Percentiles rank a stretch among this genome's conserved stretches.
Evolutionary conservation across 768 basidiomycete species (phyloP).

Genomic region (Lentinus brumalis): DNA sequence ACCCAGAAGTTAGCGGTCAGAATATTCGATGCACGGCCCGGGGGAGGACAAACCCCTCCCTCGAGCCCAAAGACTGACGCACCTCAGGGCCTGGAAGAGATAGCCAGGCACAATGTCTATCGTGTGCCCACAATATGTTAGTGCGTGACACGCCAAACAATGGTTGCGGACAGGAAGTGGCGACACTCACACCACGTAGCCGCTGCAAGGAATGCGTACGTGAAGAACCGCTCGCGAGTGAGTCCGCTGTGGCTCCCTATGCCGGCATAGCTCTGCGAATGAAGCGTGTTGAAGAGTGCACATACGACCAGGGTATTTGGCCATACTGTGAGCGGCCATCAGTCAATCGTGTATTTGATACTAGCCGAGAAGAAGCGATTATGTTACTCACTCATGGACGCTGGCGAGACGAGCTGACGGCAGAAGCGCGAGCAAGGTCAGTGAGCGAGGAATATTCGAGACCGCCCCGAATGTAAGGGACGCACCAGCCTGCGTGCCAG

Average conservation of each 20-base stretch:
- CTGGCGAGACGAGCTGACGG: slow-evolving; percentile 23
- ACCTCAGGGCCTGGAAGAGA: slow-evolving; percentile 55
- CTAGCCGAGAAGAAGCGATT: too few species aligned
- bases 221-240: slow-evolving; percentile 61
- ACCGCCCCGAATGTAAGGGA: slow-evolving; percentile 18
- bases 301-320: slow-evolving; percentile 70
- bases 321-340: slow-evolving; percentile 51
- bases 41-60: not conserved
- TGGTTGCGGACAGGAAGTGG: too few species aligned
- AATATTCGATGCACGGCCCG: not conserved
- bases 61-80: not conserved
- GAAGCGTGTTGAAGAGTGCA: slow-evolving; percentile 74
- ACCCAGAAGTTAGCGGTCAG: not conserved
- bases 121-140: not conserved
- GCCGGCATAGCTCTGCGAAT: slow-evolving; percentile 59
- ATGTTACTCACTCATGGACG: slow-evolving; percentile 35
- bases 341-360: too few species aligned
- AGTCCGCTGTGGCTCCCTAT: slow-evolving; percentile 55
- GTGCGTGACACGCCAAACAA: not conserved
- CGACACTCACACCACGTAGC: slow-evolving; percentile 42
- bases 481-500: slow-evolving; percentile 36
- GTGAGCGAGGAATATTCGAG: slow-evolving; percentile 9
- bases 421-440: not conserved
- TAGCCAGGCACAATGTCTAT: slow-evolving; percentile 62
- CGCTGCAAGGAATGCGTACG: slow-evolving; percentile 50